These are phyloP conservation scores for Thelonectria discophora DNA, from an alignment of 2,329 filamentous ascomycete genomes.

Conservation along the genomic window DNA sequence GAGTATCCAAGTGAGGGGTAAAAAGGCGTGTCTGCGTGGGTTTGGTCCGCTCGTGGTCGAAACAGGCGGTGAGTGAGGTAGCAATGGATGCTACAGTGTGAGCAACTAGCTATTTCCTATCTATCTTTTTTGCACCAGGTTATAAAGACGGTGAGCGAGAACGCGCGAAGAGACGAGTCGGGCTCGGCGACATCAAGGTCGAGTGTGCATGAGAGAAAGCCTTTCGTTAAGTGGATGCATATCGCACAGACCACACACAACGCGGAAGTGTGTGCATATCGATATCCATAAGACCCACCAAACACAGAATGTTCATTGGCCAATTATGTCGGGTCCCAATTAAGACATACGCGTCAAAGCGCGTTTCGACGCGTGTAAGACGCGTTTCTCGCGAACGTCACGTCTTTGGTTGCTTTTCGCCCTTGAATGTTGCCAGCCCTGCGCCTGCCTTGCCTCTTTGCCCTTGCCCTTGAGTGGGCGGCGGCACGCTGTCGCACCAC, in stretches of 20 bases:
- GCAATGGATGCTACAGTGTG: background rate
- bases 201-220: background rate
- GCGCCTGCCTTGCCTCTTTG: too few relatives aligned
- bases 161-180: too few relatives aligned
- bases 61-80: background rate
- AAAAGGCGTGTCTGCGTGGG: too few relatives aligned
- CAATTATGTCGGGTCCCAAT: conserved; percentile 12
- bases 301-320: conserved; percentile 28
- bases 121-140: background rate
- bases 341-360: conserved; percentile 22
- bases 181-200: background rate
- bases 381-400: conserved; percentile 26
- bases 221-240: conserved; percentile 26
- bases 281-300: conserved; percentile 24
- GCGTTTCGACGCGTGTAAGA: conserved; percentile 14
- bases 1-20: background rate
- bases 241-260: conserved; percentile 33
- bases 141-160: conserved; percentile 18
- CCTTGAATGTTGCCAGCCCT: too few relatives aligned
- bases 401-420: background rate
- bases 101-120: conserved; percentile 2
- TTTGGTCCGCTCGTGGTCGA: background rate
- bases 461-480: too few relatives aligned
- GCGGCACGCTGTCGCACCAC: conserved; percentile 1
- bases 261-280: conserved; percentile 40